Conservation (phyloP, 257 asterid genomes). For the Rehmannia glutinosa region DNA sequence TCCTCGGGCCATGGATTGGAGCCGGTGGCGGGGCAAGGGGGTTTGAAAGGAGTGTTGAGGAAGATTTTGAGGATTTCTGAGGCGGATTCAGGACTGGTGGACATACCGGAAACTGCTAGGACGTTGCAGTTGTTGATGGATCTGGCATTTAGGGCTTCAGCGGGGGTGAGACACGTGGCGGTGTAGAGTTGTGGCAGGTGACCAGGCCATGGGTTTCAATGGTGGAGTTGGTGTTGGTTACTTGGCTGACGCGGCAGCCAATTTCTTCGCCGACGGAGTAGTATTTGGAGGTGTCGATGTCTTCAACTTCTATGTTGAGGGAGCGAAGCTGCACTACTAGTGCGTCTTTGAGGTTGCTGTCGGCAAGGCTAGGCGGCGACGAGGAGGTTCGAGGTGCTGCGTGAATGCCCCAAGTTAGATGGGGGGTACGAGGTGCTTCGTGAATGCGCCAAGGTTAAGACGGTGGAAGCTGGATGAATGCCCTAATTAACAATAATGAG, state of each 20-base stretch:
- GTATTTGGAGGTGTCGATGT: too few species aligned
- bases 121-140: slow-evolving; percentile 67
- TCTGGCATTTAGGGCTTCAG: slow-evolving; percentile 48
- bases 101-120: slow-evolving; percentile 59
- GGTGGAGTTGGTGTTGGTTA: slow-evolving; percentile 19
- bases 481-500: too few species aligned
- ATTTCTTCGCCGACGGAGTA: slow-evolving; percentile 59
- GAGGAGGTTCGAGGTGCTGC: too few species aligned
- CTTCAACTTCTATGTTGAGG: slow-evolving; percentile 51
- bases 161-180: slow-evolving; percentile 48
- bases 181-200: slow-evolving; percentile 68
- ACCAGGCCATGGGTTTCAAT: slow-evolving; percentile 51
- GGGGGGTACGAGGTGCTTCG: too few species aligned
- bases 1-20: too few species aligned
- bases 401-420: too few species aligned
- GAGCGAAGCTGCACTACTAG: slow-evolving; percentile 45
- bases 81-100: slow-evolving; percentile 40
- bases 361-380: too few species aligned
- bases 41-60: too few species aligned
- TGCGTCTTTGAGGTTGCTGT: slow-evolving; percentile 35
- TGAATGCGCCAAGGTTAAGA: too few species aligned
- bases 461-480: too few species aligned
- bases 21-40: too few species aligned
- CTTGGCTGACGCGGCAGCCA: slow-evolving; percentile 56
- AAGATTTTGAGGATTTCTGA: too few species aligned